phyloP scores from a whole-genome alignment of 371 early-diverging fungal genomes.

The Mortierella sp. region DNA sequence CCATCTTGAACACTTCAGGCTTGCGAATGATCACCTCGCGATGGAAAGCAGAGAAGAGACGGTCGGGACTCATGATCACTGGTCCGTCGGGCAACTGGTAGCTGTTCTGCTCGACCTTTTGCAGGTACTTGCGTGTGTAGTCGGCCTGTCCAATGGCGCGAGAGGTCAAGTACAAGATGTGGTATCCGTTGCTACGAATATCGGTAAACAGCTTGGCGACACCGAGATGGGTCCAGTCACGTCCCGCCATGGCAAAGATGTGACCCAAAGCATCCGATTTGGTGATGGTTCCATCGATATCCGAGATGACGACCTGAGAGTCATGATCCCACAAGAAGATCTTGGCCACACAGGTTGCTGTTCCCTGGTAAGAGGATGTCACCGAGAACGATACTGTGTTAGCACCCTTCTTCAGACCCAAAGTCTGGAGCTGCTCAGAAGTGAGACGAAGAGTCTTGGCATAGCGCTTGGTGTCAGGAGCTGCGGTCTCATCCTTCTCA shows the following conservation, averaged over 20 bases:
- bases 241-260: constrained; percentile 98
- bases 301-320: constrained; percentile 96
- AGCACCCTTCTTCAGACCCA: constrained; percentile 89
- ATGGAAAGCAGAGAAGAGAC: constrained; percentile 95
- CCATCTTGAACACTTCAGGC: constrained; percentile 99
- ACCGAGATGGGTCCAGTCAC: constrained; percentile 99
- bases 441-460: constrained; percentile 91
- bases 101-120: constrained; percentile 91
- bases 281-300: constrained; percentile 99
- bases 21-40: constrained; percentile 97
- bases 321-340: constrained; percentile 94
- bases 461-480: constrained; percentile 64
- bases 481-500: constrained; percentile 25
- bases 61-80: constrained; percentile 97
- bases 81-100: constrained; percentile 98
- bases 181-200: constrained; percentile 96
- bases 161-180: constrained; percentile 97
- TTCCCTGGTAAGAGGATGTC: constrained; percentile 80
- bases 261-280: constrained; percentile 99
- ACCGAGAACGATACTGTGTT: constrained; percentile 96
- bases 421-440: constrained; percentile 85
- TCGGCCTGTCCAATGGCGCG: constrained; percentile 97
- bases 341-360: constrained; percentile 86
- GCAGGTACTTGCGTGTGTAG: constrained; percentile 94
- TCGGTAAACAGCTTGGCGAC: constrained; percentile 98